Conservation (phyloP, 495 filamentous ascomycete species). For the Mytilinidion resinicola region DNA sequence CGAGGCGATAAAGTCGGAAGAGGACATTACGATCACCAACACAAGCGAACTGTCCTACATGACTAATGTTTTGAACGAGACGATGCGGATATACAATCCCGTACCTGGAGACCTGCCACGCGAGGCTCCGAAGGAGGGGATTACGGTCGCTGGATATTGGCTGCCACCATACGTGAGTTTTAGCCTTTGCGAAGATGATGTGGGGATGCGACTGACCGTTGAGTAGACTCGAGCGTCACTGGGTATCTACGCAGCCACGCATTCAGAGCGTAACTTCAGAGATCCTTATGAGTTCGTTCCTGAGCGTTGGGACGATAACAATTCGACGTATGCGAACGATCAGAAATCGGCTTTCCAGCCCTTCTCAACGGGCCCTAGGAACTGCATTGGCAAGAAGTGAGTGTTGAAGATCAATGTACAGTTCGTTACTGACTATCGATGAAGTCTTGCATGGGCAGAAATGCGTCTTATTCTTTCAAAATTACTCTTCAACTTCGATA, state of each 20-base stretch:
- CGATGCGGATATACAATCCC: constrained; percentile 27
- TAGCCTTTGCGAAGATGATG: neutral
- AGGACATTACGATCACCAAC: constrained; percentile 44
- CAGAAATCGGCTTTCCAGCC: constrained; percentile 22
- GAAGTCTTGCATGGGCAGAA: constrained; percentile 46
- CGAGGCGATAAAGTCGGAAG: constrained; percentile 31
- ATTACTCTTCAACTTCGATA: constrained; percentile 51
- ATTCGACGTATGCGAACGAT: constrained; percentile 19
- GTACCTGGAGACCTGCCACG: constrained; percentile 26
- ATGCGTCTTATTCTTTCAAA: constrained; percentile 48
- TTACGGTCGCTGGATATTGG: constrained; percentile 20
- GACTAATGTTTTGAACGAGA: constrained; percentile 27
- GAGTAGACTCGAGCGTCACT: constrained; percentile 37
- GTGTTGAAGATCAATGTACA: neutral
- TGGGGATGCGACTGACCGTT: neutral
- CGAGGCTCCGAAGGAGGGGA: constrained; percentile 24
- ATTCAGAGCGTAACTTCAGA: constrained; percentile 38
- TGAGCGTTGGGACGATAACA: constrained; percentile 43
- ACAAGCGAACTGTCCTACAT: constrained; percentile 31
- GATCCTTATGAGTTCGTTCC: constrained; percentile 39
- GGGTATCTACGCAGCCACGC: constrained; percentile 38
- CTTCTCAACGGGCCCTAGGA: constrained; percentile 29
- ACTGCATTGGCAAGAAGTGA: constrained; percentile 32
- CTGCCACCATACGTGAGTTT: constrained; percentile 33
- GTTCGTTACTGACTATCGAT: neutral